Percentiles rank a stretch among this genome's conserved stretches.
Conservation (phyloP, 2,329 filamentous ascomycete genomes). For the Neofusicoccum sp. region DNA sequence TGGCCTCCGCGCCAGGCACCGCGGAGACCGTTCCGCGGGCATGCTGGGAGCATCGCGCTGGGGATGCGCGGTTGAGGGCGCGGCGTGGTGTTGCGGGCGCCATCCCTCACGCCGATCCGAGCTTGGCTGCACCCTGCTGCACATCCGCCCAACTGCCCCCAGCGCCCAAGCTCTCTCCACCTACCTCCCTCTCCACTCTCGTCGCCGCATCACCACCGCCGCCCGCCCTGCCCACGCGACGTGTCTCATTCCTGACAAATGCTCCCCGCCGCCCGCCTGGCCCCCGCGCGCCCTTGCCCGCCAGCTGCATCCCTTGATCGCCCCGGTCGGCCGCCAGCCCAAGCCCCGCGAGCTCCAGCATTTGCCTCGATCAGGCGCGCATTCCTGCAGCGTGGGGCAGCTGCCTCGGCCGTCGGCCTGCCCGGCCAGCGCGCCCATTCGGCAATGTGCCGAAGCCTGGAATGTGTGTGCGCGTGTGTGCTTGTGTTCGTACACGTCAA, state of each 20-base stretch:
- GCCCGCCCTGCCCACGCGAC: conserved; percentile 6
- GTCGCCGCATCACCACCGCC: not conserved
- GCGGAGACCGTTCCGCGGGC: not conserved
- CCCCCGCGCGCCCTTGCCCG: not conserved
- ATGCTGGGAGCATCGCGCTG: not conserved
- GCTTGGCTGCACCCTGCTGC: conserved; percentile 10
- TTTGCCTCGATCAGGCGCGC: not conserved
- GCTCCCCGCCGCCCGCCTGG: not conserved
- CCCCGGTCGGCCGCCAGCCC: no score
- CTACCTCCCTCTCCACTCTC: not conserved
- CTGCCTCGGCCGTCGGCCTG: not conserved
- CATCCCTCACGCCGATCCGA: conserved; percentile 13
- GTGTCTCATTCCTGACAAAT: conserved; percentile 12
- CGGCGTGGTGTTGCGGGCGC: not conserved
- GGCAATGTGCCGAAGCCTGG: conserved; percentile 13
- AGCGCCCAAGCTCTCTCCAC: not conserved
- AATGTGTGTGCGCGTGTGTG: conserved; percentile 9
- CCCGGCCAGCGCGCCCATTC: not conserved
- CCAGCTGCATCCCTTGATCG: conserved; percentile 12
- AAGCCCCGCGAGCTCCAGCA: no score
- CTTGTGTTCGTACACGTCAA: conserved; percentile 10
- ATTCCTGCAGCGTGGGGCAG: not conserved
- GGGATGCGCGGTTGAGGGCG: not conserved
- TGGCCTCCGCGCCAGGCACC: not conserved
- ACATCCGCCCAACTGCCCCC: conserved; percentile 5